A percentile compares a stretch with the other conserved stretches of the same genome.
Conservation (phyloP, 441 rosid genomes). For the Gossypium aridum region DNA sequence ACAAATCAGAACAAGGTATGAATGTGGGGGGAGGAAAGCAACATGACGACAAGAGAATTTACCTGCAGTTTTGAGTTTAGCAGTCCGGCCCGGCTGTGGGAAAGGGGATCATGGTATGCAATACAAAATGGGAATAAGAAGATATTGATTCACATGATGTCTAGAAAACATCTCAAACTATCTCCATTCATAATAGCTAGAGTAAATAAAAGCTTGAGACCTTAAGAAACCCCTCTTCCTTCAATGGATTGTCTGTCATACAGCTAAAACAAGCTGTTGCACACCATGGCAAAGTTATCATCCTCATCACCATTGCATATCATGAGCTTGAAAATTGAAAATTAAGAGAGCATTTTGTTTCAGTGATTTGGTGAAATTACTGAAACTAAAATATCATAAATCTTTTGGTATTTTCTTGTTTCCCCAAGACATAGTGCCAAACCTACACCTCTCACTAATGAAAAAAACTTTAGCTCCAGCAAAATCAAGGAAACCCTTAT, state of each 20-base stretch:
- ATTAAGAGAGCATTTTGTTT: background rate
- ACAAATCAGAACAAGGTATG: background rate
- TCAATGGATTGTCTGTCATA: background rate
- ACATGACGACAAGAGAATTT: constrained; percentile 12
- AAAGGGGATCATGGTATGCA: background rate
- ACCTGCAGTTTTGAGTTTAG: constrained; percentile 68
- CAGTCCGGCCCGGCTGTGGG: constrained; percentile 26
- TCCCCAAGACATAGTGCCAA: background rate
- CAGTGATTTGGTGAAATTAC: background rate
- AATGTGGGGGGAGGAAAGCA: background rate
- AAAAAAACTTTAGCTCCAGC: background rate
- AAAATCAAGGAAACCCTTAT: background rate
- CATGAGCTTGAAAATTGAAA: background rate
- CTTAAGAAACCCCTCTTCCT: background rate
- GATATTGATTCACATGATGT: background rate
- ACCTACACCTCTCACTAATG: background rate
- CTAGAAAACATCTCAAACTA: background rate
- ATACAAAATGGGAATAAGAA: background rate
- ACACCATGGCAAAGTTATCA: background rate
- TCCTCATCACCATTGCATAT: background rate
- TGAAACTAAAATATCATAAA: background rate
- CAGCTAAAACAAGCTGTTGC: background rate
- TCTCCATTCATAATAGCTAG: background rate
- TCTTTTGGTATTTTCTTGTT: background rate
- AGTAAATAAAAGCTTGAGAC: background rate